These are phyloP conservation scores for Extremus antarcticus DNA, from an alignment of 495 filamentous ascomycete species.

Conservation along the genomic window DNA sequence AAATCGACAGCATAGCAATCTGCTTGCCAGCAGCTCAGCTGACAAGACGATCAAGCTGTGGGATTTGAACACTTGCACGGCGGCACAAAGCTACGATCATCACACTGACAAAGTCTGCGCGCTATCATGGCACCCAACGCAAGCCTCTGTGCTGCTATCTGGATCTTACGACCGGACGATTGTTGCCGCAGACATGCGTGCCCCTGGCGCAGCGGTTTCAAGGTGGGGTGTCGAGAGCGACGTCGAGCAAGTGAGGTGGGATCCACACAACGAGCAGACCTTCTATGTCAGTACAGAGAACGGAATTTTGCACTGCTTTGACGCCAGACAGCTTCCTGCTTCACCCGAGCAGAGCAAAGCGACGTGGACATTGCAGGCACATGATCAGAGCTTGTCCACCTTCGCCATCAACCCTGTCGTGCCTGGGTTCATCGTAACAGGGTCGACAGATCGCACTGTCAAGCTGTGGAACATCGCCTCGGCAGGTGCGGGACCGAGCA, in stretches of 20 bases:
- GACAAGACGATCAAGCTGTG: conserved; percentile 96
- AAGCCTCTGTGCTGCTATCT: conserved; percentile 78
- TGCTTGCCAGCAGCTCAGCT: conserved; percentile 91
- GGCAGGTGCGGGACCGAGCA: conserved; percentile 37
- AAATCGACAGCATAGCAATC: conserved; percentile 84
- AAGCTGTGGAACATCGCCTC: conserved; percentile 91
- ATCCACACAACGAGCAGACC: conserved; percentile 80
- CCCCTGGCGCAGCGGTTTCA: conserved; percentile 64
- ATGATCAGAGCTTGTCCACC: conserved; percentile 86
- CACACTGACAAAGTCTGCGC: conserved; percentile 97
- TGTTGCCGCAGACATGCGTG: conserved; percentile 85
- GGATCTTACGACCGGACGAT: conserved; percentile 92
- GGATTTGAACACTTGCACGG: conserved; percentile 84
- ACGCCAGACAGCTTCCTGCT: conserved; percentile 58
- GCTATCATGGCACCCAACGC: conserved; percentile 77
- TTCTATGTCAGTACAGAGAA: conserved; percentile 84
- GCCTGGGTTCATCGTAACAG: conserved; percentile 85
- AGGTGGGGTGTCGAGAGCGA: conserved; percentile 90
- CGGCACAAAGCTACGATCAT: conserved; percentile 82
- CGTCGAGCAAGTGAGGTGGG: conserved; percentile 85
- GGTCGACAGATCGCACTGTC: conserved; percentile 82
- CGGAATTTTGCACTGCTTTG: conserved; percentile 79
- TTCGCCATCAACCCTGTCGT: conserved; percentile 85
- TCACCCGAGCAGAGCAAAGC: conserved; percentile 64
- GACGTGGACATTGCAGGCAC: conserved; percentile 88